Base-by-base conservation (phyloP, 2,329 filamentous ascomycete genomes). In the Grosmannia clavigera region DNA sequence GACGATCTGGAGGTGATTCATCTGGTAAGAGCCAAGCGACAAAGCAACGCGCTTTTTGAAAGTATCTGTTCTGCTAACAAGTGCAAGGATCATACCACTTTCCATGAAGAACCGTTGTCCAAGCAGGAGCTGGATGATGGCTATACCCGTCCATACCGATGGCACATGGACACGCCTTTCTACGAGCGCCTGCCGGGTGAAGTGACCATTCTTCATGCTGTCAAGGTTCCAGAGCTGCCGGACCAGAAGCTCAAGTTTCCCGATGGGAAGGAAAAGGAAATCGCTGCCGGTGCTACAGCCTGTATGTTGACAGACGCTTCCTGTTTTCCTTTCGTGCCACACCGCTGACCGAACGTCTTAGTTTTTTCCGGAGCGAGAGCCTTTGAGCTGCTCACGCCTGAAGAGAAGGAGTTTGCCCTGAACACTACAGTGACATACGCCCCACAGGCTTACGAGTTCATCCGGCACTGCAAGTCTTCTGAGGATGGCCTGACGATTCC, bases 141-240 rank as follows among this genome's bases (percentile, higher is more conserved):
- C 2, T 76, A 70, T 61, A 81, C 78, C 1, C 74, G 73, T 72
- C 83, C 88, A 72, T 90, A 88, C 72, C 76, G 87, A 59, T 91
- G 87, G 87, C 87, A 90, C 69, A 90, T 91, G 58, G 87, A 90
- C 67, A 87, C 87, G 3, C 87, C 87, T 1, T 74, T 90, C 6
- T 90, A 90, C 67, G 85, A 82, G 22, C 78, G 90, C 4, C 81
- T 87, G 22, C 87, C 88, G 1, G 86, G 87, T 2, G 79, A 84
- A 38, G 87, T 85, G 3, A 91, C 88, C 0, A 84, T 83, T 1
- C 77, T 91, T 22, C 77, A 90, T 60, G 88, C 88, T 0, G 86
- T 90, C 12, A 76, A 78, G 43, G 86, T 91, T 0, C 88, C 87
- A 0, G 86, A 58, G 35, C 53, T 62, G 52, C 57, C 60, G 1